These are phyloP conservation scores for Melastoma malabathricum DNA, from an alignment of 345 rosid species.

Conservation along the genomic window DNA sequence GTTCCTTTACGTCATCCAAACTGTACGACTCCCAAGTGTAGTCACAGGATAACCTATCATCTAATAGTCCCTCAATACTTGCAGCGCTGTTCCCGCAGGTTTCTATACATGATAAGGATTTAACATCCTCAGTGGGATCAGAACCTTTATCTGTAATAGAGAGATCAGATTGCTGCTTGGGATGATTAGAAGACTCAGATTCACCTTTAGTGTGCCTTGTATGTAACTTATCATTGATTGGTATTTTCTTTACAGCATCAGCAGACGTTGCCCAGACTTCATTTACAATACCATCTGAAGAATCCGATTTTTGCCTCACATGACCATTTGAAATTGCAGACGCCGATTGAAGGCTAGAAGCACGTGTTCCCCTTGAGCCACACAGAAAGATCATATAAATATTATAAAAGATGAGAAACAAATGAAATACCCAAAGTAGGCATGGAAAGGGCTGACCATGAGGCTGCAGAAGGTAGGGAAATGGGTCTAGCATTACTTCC, in stretches of 20 bases:
- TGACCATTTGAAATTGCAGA: constrained; percentile 21
- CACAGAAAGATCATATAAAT: neutral
- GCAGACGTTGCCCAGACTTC: constrained; percentile 28
- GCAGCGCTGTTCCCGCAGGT: too few relatives aligned
- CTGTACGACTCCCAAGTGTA: too few relatives aligned
- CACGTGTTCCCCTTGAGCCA: constrained; percentile 26
- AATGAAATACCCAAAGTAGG: neutral
- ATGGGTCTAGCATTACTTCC: constrained; percentile 34
- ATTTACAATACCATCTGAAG: constrained; percentile 12
- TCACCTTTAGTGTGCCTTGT: constrained; percentile 16
- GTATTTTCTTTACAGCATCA: constrained; percentile 21
- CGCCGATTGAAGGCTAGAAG: constrained; percentile 11
- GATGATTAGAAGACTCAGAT: constrained; percentile 19
- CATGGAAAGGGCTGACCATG: constrained; percentile 37
- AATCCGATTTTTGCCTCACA: constrained; percentile 46
- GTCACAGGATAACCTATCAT: too few relatives aligned
- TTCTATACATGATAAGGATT: too few relatives aligned
- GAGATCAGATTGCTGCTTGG: constrained; percentile 11
- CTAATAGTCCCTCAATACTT: too few relatives aligned
- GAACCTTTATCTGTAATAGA: constrained; percentile 22
- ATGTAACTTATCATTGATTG: constrained; percentile 19
- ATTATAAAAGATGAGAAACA: neutral
- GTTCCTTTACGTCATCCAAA: too few relatives aligned
- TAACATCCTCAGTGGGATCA: constrained; percentile 7
- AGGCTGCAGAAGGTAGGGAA: constrained; percentile 62